phyloP scores from a whole-genome alignment of 768 basidiomycete genomes.

The Tylopilus vinaceipallidus region DNA sequence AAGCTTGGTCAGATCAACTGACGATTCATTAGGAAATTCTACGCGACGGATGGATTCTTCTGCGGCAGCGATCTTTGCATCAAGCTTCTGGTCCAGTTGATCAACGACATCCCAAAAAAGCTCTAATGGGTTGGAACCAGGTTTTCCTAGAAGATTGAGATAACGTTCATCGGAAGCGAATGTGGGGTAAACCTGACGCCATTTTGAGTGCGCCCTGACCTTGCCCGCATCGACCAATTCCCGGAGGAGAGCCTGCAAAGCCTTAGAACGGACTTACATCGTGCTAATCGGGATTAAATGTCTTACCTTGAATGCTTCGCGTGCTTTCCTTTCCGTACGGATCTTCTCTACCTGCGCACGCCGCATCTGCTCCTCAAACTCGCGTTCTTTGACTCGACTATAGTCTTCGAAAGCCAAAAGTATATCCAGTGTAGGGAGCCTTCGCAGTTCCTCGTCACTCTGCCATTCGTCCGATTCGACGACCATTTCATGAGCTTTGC shows the following conservation, averaged over 20 bases:
- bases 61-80: constrained; percentile 69
- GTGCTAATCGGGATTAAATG: neutral
- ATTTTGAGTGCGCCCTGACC: constrained; percentile 81
- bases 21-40: constrained; percentile 31
- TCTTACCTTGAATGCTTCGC: constrained; percentile 84
- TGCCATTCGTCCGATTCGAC: constrained; percentile 78
- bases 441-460: constrained; percentile 70
- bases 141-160: constrained; percentile 82
- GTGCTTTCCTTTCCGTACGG: constrained; percentile 80
- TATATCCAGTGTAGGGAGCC: constrained; percentile 87
- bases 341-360: constrained; percentile 80
- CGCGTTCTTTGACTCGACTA: constrained; percentile 83
- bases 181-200: constrained; percentile 83
- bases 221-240: constrained; percentile 64
- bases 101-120: constrained; percentile 96
- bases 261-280: neutral
- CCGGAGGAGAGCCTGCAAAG: constrained; percentile 60
- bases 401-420: constrained; percentile 94
- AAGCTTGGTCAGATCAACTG: constrained; percentile 30
- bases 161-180: constrained; percentile 84
- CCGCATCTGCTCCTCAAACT: constrained; percentile 86
- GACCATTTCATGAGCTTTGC: constrained; percentile 75
- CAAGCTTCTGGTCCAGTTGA: constrained; percentile 79
- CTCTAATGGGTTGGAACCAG: constrained; percentile 93
- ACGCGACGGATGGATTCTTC: constrained; percentile 56